Evolutionary conservation across 106 monocot genomes (phyloP).

Genomic region (Acorus gramineus): DNA sequence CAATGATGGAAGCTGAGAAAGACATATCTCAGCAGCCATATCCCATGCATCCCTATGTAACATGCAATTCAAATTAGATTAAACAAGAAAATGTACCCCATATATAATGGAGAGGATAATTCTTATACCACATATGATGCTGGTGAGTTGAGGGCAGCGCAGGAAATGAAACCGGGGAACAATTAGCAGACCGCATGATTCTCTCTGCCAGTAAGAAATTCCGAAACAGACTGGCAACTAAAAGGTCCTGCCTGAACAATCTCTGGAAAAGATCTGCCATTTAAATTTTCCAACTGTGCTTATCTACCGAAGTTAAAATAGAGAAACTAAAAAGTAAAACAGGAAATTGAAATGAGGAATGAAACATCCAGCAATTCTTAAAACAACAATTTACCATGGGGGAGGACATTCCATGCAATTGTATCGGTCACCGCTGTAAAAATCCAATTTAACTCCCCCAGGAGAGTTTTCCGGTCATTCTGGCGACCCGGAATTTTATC

Average conservation of each 20-base stretch:
- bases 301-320: too few relatives aligned
- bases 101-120: neutral
- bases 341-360: neutral
- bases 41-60: slow-evolving; percentile 93
- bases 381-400: slow-evolving; percentile 49
- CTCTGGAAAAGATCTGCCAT: slow-evolving; percentile 75
- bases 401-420: slow-evolving; percentile 98
- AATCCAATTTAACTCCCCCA: slow-evolving; percentile 99
- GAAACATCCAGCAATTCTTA: slow-evolving; percentile 4
- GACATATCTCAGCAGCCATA: slow-evolving; percentile 94
- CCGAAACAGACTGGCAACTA: slow-evolving; percentile 92
- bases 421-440: slow-evolving; percentile 96
- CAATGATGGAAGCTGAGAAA: slow-evolving; percentile 74
- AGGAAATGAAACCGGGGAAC: slow-evolving; percentile 85
- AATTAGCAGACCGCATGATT: slow-evolving; percentile 93
- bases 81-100: neutral
- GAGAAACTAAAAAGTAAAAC: too few relatives aligned
- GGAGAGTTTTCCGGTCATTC: slow-evolving; percentile 92
- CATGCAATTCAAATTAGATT: neutral
- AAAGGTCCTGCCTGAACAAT: slow-evolving; percentile 81
- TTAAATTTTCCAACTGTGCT: too few relatives aligned
- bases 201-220: slow-evolving; percentile 92
- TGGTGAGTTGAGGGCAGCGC: slow-evolving; percentile 81
- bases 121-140: slow-evolving; percentile 92
- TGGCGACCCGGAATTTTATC: slow-evolving; percentile 95